phyloP scores from a whole-genome alignment of 345 rosid species.

The Tarenaya hassleriana region DNA sequence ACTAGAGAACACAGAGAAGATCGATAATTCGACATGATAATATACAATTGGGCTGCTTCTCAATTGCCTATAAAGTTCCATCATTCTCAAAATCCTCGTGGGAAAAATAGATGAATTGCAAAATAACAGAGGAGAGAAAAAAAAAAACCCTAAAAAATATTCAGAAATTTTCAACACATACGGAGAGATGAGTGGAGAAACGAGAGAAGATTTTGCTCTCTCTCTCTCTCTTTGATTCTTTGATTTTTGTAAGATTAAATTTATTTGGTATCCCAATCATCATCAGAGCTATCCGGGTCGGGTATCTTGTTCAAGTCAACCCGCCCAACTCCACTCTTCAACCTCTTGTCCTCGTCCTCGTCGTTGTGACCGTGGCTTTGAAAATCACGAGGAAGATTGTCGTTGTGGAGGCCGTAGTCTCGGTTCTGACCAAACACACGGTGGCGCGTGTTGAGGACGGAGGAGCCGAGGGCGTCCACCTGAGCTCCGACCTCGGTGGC shows the following conservation, averaged over 20 bases:
- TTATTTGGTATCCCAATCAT: conserved; percentile 42
- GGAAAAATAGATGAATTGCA: too few relatives aligned
- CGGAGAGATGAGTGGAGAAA: too few relatives aligned
- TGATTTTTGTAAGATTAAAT: not conserved
- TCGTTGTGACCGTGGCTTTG: conserved; percentile 16
- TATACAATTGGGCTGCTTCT: too few relatives aligned
- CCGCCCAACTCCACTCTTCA: conserved; percentile 44
- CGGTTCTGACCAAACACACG: conserved; percentile 27
- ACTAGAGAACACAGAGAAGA: too few relatives aligned
- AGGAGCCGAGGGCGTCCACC: conserved; percentile 77
- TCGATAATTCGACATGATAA: too few relatives aligned
- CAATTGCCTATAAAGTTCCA: too few relatives aligned
- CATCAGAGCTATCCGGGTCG: conserved; percentile 83
- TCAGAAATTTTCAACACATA: too few relatives aligned
- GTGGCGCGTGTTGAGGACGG: conserved; percentile 30
- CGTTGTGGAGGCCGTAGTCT: conserved; percentile 15
- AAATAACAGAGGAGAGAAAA: too few relatives aligned
- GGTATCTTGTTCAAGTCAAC: conserved; percentile 90
- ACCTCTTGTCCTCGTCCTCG: conserved; percentile 14
- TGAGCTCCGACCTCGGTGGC: conserved; percentile 91
- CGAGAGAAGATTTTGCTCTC: too few relatives aligned
- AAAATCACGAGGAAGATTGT: conserved; percentile 15
- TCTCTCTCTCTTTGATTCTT: not conserved
- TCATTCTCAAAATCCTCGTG: too few relatives aligned
- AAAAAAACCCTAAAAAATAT: too few relatives aligned